Percentiles rank a stretch among this genome's conserved stretches.
Conservation (phyloP, 257 asterid genomes). For the Plectranthus barbatus region DNA sequence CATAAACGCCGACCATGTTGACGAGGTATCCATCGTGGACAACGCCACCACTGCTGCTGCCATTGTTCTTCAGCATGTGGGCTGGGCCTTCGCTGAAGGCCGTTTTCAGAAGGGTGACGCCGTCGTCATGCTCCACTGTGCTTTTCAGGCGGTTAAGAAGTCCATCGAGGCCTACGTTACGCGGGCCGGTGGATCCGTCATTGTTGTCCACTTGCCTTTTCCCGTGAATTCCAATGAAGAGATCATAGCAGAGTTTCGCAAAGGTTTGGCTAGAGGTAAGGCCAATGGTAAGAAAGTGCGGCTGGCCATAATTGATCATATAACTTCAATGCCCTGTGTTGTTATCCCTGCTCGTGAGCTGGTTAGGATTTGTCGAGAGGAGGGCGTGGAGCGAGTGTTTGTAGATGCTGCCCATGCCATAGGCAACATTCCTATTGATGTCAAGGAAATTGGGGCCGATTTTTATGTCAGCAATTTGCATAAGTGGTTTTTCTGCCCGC, state of each 20-base stretch:
- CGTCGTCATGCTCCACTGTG: conserved; percentile 96
- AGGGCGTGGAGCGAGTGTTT: conserved; percentile 90
- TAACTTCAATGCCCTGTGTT: conserved; percentile 95
- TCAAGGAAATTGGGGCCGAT: conserved; percentile 87
- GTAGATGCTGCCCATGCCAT: conserved; percentile 98
- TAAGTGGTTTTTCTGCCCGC: conserved; percentile 95
- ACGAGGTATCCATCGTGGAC: conserved; percentile 88
- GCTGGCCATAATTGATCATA: conserved; percentile 86
- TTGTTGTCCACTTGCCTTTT: conserved; percentile 80
- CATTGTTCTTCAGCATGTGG: conserved; percentile 82
- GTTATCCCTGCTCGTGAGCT: conserved; percentile 77
- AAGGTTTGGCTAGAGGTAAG: conserved; percentile 68
- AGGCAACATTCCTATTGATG: conserved; percentile 79
- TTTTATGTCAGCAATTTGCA: conserved; percentile 89
- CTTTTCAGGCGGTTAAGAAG: conserved; percentile 89
- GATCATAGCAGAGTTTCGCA: conserved; percentile 68
- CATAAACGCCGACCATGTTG: conserved; percentile 81
- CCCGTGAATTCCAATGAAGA: conserved; percentile 71
- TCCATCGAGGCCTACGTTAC: conserved; percentile 93
- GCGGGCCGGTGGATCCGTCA: conserved; percentile 89
- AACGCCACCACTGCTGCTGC: conserved; percentile 98
- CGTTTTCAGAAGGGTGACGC: conserved; percentile 86
- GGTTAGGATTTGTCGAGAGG: conserved; percentile 82
- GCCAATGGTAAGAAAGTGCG: conserved; percentile 76
- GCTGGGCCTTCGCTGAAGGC: conserved; percentile 90